These are phyloP conservation scores for Saccharomycopsis capsularis DNA, from an alignment of 805 yeast genomes.

Conservation along the genomic window DNA sequence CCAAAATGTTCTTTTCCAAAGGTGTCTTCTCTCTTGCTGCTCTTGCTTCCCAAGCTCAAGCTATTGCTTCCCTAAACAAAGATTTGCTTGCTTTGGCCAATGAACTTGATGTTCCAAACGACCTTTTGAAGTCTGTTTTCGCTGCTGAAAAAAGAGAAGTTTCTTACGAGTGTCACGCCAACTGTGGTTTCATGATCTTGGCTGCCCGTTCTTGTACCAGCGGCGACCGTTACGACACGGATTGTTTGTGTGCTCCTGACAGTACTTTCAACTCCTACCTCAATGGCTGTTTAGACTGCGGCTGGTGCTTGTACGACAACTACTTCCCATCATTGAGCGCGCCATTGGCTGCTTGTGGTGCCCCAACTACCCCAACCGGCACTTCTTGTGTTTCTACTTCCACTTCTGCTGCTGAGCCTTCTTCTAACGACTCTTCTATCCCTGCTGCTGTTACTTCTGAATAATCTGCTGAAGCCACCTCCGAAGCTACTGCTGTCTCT, in stretches of 20 bases:
- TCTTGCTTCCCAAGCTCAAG: constrained; percentile 1
- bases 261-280: constrained; percentile 23
- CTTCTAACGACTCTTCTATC: neutral
- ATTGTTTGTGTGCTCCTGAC: constrained; percentile 25
- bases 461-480: constrained; percentile 11
- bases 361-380: constrained; percentile 30
- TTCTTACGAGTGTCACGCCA: constrained; percentile 29
- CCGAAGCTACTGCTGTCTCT: constrained; percentile 6
- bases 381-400: constrained; percentile 26
- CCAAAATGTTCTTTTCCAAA: no score
- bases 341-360: constrained; percentile 27
- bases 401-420: constrained; percentile 3
- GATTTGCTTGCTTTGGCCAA: constrained; percentile 6
- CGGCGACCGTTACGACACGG: constrained; percentile 23
- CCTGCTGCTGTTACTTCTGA: constrained; percentile 10
- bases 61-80: constrained; percentile 13
- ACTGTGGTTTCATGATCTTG: constrained; percentile 30
- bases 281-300: constrained; percentile 32
- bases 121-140: constrained; percentile 13
- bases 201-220: constrained; percentile 30
- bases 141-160: constrained; percentile 23
- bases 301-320: constrained; percentile 34
- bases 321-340: constrained; percentile 28
- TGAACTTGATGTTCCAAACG: constrained; percentile 5
- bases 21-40: constrained; percentile 9